Base-by-base conservation (phyloP, 2,329 filamentous ascomycete species). In the Sporothrix schenckii region DNA sequence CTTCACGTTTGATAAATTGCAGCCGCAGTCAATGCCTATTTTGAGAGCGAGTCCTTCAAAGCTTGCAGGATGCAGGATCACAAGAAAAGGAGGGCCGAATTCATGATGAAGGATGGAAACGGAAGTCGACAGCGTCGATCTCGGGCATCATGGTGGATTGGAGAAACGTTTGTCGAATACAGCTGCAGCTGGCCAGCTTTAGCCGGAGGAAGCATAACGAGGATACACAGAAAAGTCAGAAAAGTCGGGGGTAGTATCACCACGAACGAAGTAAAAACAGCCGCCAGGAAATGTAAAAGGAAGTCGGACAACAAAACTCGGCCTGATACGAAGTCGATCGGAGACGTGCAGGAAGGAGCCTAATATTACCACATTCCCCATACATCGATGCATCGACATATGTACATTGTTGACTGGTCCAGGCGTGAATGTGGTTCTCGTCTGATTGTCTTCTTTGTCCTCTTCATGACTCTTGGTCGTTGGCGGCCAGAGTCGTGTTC, bases 251-350 rank as follows among this genome's bases (percentile, higher is more conserved):
- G 63, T 53, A 54, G 14, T 9, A 47, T 11, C 10, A 56, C 11
- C 21, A 34, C 52, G 21, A 54, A 44, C 16, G 4, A 11, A 39
- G 30, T 30, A 41, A 16, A 16, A 24, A 34, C 4, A 47, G 6
- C 24, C 19, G 41, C 30, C 14, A 49, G 13, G 21, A 66, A 30
- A 13, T 19, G 24, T 34, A 7, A 27, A 13, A n/a, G n/a, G 14
- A 30, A 24, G 34, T 14, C n/a, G n/a, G n/a, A 6, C 30, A 49
- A 65, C 7, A 16, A 30, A 63, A n/a, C 41, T 49, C 41, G 41
- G 39, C 60, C 60, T 44, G 44, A 61, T 61, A 61, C 39, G 56
- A 13, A 11, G 56, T 61, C 56, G 60, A 27, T 63, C 60, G 60
- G n/a, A 41, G 16, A 60, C 56, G 44, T 39, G 24, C 60, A 49